These are phyloP conservation scores for Quaeritorhiza haematococci DNA, from an alignment of 371 early-diverging fungal genomes.

Conservation along the genomic window DNA sequence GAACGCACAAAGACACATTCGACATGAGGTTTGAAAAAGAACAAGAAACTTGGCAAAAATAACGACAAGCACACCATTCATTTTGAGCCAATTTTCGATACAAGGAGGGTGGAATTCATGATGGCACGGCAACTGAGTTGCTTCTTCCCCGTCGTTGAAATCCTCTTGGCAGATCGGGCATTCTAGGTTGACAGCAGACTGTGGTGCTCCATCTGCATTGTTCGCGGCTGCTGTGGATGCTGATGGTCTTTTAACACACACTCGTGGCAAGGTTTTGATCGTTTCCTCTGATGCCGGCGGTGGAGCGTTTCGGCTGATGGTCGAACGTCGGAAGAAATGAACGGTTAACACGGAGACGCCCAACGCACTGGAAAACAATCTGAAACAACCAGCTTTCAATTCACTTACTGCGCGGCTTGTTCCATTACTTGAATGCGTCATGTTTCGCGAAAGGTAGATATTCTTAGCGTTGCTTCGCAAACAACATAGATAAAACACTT, in stretches of 20 bases:
- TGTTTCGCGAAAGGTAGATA: not conserved
- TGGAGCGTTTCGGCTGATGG: slow-evolving; percentile 19
- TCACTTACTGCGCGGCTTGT: slow-evolving; percentile 22
- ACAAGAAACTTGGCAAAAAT: not conserved
- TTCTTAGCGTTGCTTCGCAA: too few species aligned
- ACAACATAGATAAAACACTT: not conserved
- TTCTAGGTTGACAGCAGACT: too few species aligned
- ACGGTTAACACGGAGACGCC: too few species aligned
- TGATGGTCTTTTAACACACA: slow-evolving; percentile 9
- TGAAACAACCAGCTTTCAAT: not conserved
- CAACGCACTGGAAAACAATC: not conserved
- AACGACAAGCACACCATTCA: slow-evolving; percentile 25
- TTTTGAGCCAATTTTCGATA: slow-evolving; percentile 33
- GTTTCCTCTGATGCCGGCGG: slow-evolving; percentile 24
- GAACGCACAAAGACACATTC: too few species aligned
- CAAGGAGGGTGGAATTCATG: slow-evolving; percentile 35
- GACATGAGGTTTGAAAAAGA: not conserved
- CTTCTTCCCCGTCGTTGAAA: slow-evolving; percentile 22
- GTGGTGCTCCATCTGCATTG: too few species aligned
- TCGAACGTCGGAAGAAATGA: not conserved
- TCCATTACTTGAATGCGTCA: slow-evolving; percentile 32
- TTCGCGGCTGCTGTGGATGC: too few species aligned
- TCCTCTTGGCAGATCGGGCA: slow-evolving; percentile 41
- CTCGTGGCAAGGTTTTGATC: slow-evolving; percentile 20
- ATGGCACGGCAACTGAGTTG: slow-evolving; percentile 19